phyloP scores from a whole-genome alignment of 2,329 filamentous ascomycete species.

The Didymella pinodella region DNA sequence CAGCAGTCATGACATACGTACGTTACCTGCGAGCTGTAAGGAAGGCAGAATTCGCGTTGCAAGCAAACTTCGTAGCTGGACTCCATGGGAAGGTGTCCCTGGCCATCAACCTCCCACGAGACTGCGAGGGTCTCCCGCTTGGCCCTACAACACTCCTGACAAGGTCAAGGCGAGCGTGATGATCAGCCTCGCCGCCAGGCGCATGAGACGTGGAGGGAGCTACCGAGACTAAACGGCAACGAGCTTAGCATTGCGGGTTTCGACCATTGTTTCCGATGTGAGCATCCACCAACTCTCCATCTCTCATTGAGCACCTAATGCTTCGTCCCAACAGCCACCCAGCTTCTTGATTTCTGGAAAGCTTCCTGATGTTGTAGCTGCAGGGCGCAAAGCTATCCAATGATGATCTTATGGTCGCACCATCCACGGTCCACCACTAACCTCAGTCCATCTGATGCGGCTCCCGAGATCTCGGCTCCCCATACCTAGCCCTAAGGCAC shows the following conservation, averaged over 20 bases:
- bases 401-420: not conserved
- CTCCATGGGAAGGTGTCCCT: not conserved
- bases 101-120: not conserved
- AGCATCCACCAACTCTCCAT: constrained; percentile 17
- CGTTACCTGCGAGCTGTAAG: not conserved
- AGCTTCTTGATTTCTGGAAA: no score
- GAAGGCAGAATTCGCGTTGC: not conserved
- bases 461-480: constrained; percentile 23
- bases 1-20: no score
- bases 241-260: constrained; percentile 14
- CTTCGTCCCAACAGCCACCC: not conserved
- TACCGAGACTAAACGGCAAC: constrained; percentile 9
- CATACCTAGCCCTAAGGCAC: constrained; percentile 19
- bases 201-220: constrained; percentile 5
- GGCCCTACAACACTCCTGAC: not conserved
- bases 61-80: not conserved
- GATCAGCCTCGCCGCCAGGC: constrained; percentile 5
- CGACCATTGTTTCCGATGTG: constrained; percentile 18
- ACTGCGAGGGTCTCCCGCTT: not conserved
- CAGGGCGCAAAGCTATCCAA: not conserved
- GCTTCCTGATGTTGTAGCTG: not conserved
- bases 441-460: constrained; percentile 6
- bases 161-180: not conserved
- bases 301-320: constrained; percentile 1
- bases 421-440: constrained; percentile 7